phyloP scores from a whole-genome alignment of 768 basidiomycete species.

The Boletellus ananas region DNA sequence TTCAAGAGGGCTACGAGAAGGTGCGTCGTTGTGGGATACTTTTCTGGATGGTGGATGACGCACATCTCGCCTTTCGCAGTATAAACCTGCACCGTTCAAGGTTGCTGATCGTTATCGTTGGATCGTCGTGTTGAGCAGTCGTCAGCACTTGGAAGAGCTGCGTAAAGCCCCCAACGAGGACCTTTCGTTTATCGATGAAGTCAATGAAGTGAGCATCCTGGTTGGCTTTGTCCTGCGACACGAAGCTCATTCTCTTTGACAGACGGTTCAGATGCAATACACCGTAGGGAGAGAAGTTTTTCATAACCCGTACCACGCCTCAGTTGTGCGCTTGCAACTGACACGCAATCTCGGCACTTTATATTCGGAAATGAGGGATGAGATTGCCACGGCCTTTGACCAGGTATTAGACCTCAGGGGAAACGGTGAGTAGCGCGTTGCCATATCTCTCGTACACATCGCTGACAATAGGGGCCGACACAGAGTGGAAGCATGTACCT shows the following conservation, averaged over 20 bases:
- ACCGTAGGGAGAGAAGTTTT: slow-evolving; percentile 35
- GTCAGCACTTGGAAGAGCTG: slow-evolving; percentile 37
- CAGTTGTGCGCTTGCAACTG: slow-evolving; percentile 28
- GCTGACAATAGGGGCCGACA: not conserved
- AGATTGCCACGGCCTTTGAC: slow-evolving; percentile 39
- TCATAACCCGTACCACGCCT: slow-evolving; percentile 30
- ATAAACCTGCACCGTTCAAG: slow-evolving; percentile 30
- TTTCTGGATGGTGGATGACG: not conserved
- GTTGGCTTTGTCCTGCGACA: not conserved
- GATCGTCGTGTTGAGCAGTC: slow-evolving; percentile 36
- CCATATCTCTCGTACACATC: not conserved
- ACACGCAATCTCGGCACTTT: slow-evolving; percentile 38
- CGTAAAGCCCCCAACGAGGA: slow-evolving; percentile 37
- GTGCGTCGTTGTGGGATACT: slow-evolving; percentile 7
- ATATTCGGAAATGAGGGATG: slow-evolving; percentile 25
- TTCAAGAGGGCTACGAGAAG: slow-evolving; percentile 34
- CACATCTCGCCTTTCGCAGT: slow-evolving; percentile 12
- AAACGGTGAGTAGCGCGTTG: slow-evolving; percentile 8
- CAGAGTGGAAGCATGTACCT: slow-evolving; percentile 39
- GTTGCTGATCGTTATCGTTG: slow-evolving; percentile 32
- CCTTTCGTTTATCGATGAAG: slow-evolving; percentile 35
- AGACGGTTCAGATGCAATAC: slow-evolving; percentile 39
- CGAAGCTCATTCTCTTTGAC: not conserved
- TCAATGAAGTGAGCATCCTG: slow-evolving; percentile 31
- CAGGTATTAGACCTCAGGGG: slow-evolving; percentile 31